A percentile compares a stretch with the other conserved stretches of the same genome.
Evolutionary conservation across 1,284 basidiomycete species (phyloP).

Genomic region (Cronartium ribicola): DNA sequence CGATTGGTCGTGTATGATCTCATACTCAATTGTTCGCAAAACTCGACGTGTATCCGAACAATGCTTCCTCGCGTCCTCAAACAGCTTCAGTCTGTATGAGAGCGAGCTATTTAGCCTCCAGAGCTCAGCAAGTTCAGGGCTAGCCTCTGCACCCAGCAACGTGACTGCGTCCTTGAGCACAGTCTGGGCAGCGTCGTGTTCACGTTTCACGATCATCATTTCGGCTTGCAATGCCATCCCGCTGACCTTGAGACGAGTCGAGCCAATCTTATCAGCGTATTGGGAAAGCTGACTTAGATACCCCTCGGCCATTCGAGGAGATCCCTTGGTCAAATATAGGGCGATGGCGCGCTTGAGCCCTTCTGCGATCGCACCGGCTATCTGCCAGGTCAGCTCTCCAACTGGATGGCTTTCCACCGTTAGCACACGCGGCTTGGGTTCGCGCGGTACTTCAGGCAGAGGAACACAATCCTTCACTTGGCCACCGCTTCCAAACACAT

Average conservation of each 20-base stretch:
- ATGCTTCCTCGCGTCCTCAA: constrained; percentile 29
- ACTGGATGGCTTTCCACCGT: constrained; percentile 39
- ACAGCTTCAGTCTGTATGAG: constrained; percentile 22
- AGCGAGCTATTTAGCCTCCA: constrained; percentile 23
- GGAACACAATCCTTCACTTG: constrained; percentile 32
- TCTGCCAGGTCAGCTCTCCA: constrained; percentile 36
- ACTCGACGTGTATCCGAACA: constrained; percentile 17
- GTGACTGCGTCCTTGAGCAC: constrained; percentile 13
- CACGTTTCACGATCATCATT: constrained; percentile 23
- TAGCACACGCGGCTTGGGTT: constrained; percentile 11
- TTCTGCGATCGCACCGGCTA: constrained; percentile 24
- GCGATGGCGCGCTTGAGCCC: constrained; percentile 19
- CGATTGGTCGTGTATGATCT: background rate
- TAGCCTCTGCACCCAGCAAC: constrained; percentile 15
- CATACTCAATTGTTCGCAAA: constrained; percentile 7
- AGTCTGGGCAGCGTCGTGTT: constrained; percentile 19
- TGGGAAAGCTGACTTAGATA: constrained; percentile 31
- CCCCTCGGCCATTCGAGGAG: constrained; percentile 39
- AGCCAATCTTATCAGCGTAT: constrained; percentile 24
- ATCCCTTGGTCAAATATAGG: constrained; percentile 33
- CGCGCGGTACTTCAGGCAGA: constrained; percentile 31
- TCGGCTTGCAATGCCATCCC: constrained; percentile 17
- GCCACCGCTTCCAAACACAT: constrained; percentile 32
- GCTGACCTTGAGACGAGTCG: constrained; percentile 28
- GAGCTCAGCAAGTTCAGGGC: constrained; percentile 24